Percentiles rank a stretch among this genome's conserved stretches.
Evolutionary conservation across 208 protist species (phyloP).

Genomic region (Kentomonas sorsogonicus): DNA sequence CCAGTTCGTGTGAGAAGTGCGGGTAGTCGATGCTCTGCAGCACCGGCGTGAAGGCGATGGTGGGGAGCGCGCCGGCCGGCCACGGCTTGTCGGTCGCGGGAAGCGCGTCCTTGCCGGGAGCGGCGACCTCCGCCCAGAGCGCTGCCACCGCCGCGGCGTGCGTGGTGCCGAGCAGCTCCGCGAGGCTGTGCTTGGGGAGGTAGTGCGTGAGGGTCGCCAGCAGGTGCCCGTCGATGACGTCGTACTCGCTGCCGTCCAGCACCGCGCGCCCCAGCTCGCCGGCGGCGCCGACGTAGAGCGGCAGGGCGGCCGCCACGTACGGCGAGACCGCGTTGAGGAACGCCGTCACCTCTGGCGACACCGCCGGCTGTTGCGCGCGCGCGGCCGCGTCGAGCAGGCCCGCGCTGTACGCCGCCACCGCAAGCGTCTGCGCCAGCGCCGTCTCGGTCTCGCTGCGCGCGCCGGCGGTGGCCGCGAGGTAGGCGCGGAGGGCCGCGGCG

Average conservation of each 20-base stretch:
- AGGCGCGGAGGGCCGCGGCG: slow-evolving; percentile 54
- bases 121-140: slow-evolving; percentile 36
- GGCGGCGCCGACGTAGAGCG: slow-evolving; percentile 28
- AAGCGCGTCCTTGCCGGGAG: slow-evolving; percentile 22
- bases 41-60: slow-evolving; percentile 18
- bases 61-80: slow-evolving; percentile 28
- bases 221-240: slow-evolving; percentile 76
- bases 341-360: slow-evolving; percentile 21
- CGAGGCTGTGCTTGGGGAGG: slow-evolving; percentile 24
- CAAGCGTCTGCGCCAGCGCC: slow-evolving; percentile 57
- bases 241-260: slow-evolving; percentile 75
- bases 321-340: slow-evolving; percentile 63
- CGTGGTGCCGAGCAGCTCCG: slow-evolving; percentile 63
- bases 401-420: slow-evolving; percentile 58
- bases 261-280: no score
- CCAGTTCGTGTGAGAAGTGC: slow-evolving; percentile 68
- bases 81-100: slow-evolving; percentile 18
- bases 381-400: slow-evolving; percentile 28
- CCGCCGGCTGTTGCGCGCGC: slow-evolving; percentile 48
- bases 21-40: slow-evolving; percentile 38
- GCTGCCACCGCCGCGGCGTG: slow-evolving; percentile 36
- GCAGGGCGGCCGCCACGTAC: slow-evolving; percentile 43
- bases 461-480: slow-evolving; percentile 23
- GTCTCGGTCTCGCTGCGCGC: slow-evolving; percentile 23
- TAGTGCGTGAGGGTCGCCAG: slow-evolving; percentile 46